Percentiles rank a stretch among this genome's conserved stretches.
phyloP scores from a whole-genome alignment of 169 alveolate species.

The Miamiensis avidus region DNA sequence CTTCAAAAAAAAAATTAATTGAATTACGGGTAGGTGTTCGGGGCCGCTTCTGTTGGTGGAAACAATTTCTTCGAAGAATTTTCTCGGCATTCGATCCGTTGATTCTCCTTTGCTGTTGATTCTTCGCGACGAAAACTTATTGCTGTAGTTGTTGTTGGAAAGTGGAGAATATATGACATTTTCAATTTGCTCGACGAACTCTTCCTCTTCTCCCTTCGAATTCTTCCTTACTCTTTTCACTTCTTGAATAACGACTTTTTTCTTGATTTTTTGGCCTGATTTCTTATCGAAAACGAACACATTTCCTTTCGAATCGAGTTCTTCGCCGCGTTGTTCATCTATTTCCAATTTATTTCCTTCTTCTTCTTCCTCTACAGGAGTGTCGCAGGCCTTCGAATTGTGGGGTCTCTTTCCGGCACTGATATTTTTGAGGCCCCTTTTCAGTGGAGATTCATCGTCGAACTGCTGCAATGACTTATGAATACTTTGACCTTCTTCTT shows the following conservation, averaged over 20 bases:
- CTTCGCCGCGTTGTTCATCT: background rate
- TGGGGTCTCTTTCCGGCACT: too few species aligned
- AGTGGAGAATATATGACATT: background rate
- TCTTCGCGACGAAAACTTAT: background rate
- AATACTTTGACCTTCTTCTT: background rate
- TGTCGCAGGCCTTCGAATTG: background rate
- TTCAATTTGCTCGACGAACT: background rate
- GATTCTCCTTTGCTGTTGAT: background rate
- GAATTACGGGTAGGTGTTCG: too few species aligned
- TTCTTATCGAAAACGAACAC: background rate
- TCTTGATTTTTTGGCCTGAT: background rate
- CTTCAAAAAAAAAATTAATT: too few species aligned
- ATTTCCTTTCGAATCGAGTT: background rate
- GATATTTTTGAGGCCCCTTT: too few species aligned
- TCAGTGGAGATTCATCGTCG: background rate
- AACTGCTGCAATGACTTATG: too few species aligned
- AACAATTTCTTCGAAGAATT: background rate
- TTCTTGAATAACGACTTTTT: background rate
- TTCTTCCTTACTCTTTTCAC: background rate
- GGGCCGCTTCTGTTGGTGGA: background rate
- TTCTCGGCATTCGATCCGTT: background rate
- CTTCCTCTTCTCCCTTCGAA: background rate
- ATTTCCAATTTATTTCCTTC: background rate
- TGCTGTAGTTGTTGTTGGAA: too few species aligned
- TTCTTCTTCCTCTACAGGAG: background rate